These are phyloP conservation scores for Dryas octopetala DNA, from an alignment of 306 rosid genomes.

Conservation along the genomic window DNA sequence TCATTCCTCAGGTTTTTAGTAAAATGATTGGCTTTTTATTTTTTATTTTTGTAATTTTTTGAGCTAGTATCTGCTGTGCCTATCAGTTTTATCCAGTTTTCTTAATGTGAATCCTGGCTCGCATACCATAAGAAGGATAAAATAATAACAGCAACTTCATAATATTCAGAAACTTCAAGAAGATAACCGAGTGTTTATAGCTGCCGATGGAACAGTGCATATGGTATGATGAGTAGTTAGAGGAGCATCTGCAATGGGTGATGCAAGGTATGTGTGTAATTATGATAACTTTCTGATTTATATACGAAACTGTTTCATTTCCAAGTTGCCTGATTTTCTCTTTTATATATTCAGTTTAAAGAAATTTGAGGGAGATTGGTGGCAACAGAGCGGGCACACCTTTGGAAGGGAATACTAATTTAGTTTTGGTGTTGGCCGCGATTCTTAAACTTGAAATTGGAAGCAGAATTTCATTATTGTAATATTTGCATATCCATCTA, in stretches of 20 bases:
- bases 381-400: conserved; percentile 14
- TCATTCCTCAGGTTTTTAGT: neutral
- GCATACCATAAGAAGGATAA: neutral
- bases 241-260: conserved; percentile 7
- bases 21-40: neutral
- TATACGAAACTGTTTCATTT: neutral
- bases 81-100: neutral
- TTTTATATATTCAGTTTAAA: neutral
- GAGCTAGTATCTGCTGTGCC: neutral
- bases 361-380: conserved; percentile 37
- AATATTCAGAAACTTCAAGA: conserved; percentile 79
- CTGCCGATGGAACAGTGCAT: conserved; percentile 63
- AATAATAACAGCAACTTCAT: neutral
- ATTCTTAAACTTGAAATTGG: neutral
- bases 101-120: neutral
- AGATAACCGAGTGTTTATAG: conserved; percentile 81
- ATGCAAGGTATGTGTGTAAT: neutral
- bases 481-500: neutral
- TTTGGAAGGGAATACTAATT: neutral
- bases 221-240: conserved; percentile 41
- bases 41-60: neutral
- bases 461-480: conserved; percentile 13
- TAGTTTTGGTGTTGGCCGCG: neutral
- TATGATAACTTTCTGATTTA: neutral
- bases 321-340: neutral